Evolutionary conservation across 2,329 filamentous ascomycete species (phyloP).

Genomic region (Hymenoscyphus scutula): DNA sequence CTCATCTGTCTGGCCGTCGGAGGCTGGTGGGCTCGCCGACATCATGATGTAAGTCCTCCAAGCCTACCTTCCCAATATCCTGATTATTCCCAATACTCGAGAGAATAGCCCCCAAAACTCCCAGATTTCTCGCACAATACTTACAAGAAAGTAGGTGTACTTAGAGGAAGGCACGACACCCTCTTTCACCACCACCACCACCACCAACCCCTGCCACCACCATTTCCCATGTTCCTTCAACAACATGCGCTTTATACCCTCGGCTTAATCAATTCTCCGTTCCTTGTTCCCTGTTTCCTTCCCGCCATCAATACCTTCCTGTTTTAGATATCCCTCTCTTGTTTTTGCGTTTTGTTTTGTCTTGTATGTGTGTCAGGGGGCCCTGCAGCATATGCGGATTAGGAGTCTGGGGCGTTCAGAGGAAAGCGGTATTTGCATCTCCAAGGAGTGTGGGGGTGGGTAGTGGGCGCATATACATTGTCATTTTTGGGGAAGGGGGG

Average conservation of each 20-base stretch:
- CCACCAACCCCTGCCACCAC: background rate
- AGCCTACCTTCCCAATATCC: too few relatives aligned
- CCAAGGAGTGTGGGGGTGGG: conserved; percentile 11
- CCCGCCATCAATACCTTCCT: conserved; percentile 9
- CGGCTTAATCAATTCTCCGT: conserved; percentile 8
- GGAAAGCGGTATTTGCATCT: conserved; percentile 4
- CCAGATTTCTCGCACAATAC: too few relatives aligned
- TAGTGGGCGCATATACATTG: conserved; percentile 10
- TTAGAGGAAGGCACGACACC: background rate
- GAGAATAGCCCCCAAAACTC: too few relatives aligned
- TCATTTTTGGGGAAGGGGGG: too few relatives aligned
- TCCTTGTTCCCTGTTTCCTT: conserved; percentile 9
- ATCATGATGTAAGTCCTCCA: background rate
- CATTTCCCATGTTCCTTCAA: background rate
- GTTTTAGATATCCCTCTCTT: conserved; percentile 16
- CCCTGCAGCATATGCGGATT: conserved; percentile 7
- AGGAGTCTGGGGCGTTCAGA: conserved; percentile 9
- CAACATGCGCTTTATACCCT: background rate
- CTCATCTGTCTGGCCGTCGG: background rate
- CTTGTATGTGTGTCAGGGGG: conserved; percentile 2
- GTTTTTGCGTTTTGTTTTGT: conserved; percentile 2
- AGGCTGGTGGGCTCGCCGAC: background rate
- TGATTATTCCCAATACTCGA: too few relatives aligned
- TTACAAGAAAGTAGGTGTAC: too few relatives aligned
- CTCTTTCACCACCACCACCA: background rate